phyloP scores from a whole-genome alignment of 164 flowering plant species.

The Tinospora cordifolia region DNA sequence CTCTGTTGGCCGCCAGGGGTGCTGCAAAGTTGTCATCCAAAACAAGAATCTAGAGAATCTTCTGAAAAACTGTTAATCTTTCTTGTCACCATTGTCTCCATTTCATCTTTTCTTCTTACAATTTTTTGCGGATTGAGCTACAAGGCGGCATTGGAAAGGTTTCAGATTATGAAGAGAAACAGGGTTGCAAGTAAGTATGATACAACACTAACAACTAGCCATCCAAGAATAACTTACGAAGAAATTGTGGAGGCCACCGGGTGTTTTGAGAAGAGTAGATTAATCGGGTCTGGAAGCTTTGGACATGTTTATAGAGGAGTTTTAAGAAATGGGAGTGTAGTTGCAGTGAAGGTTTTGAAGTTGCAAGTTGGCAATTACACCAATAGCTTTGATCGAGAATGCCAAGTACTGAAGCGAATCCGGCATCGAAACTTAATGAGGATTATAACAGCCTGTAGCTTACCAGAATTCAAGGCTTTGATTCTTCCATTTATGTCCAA shows the following conservation, averaged over 20 bases:
- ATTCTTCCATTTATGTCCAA: constrained; percentile 33
- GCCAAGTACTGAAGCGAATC: constrained; percentile 28
- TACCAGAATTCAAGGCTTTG: constrained; percentile 28
- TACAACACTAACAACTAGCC: constrained; percentile 9
- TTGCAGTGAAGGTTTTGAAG: constrained; percentile 25
- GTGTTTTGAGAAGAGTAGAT: constrained; percentile 19
- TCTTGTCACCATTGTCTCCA: constrained; percentile 12
- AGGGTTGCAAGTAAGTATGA: not conserved
- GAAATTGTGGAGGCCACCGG: constrained; percentile 26
- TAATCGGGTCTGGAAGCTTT: constrained; percentile 26
- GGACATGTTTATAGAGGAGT: constrained; percentile 26
- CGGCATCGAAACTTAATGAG: constrained; percentile 29
- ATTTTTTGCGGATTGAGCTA: constrained; percentile 14
- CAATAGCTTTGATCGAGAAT: constrained; percentile 27
- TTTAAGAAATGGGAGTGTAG: constrained; percentile 18
- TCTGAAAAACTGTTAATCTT: constrained; percentile 17
- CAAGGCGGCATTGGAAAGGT: constrained; percentile 7
- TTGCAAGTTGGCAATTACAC: constrained; percentile 20
- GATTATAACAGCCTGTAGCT: constrained; percentile 28
- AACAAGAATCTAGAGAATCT: constrained; percentile 3
- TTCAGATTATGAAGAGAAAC: constrained; percentile 2
- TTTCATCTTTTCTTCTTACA: constrained; percentile 18
- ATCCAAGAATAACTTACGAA: constrained; percentile 26
- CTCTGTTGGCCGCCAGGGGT: constrained; percentile 14
- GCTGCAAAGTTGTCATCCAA: constrained; percentile 10